phyloP scores from a whole-genome alignment of 2,329 filamentous ascomycete genomes.

The Cytospora piceae region DNA sequence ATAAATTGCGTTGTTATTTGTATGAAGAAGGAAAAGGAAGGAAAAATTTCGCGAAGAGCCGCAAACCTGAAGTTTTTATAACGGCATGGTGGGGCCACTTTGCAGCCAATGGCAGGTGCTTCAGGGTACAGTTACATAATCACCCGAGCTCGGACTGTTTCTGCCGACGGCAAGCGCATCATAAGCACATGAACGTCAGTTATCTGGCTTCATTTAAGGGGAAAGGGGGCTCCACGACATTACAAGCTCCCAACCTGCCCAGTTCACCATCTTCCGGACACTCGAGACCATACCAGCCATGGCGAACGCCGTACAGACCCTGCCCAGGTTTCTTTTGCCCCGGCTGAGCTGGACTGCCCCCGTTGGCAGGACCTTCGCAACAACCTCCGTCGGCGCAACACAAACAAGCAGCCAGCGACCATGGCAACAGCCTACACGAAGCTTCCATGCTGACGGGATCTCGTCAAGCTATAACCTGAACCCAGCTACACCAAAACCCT shows the following conservation, averaged over 20 bases:
- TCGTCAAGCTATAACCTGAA: not conserved
- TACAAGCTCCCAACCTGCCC: not conserved
- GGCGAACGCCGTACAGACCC: conserved; percentile 44
- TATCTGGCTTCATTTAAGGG: conserved; percentile 11
- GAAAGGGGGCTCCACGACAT: conserved; percentile 7
- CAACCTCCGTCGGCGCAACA: conserved; percentile 35
- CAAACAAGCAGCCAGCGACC: conserved; percentile 21
- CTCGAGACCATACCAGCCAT: conserved; percentile 28
- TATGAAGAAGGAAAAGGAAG: conserved; percentile 41
- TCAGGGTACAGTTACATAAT: not conserved
- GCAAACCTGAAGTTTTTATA: conserved; percentile 22
- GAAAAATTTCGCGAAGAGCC: conserved; percentile 30
- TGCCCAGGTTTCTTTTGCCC: conserved; percentile 60
- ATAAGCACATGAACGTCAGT: conserved; percentile 20
- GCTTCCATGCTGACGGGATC: conserved; percentile 33
- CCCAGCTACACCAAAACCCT: conserved; percentile 8
- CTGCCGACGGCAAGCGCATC: conserved; percentile 5
- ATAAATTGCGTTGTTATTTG: conserved; percentile 52
- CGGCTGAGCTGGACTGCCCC: conserved; percentile 56
- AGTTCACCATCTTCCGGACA: not conserved
- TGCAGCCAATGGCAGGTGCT: conserved; percentile 5
- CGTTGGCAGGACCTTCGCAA: conserved; percentile 36
- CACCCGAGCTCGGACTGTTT: not conserved
- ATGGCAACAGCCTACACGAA: conserved; percentile 34
- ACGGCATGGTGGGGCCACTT: conserved; percentile 20